Evolutionary conservation across 371 early-diverging fungal species (phyloP).

Genomic region (Amoeboaphelidium protococcarum): DNA sequence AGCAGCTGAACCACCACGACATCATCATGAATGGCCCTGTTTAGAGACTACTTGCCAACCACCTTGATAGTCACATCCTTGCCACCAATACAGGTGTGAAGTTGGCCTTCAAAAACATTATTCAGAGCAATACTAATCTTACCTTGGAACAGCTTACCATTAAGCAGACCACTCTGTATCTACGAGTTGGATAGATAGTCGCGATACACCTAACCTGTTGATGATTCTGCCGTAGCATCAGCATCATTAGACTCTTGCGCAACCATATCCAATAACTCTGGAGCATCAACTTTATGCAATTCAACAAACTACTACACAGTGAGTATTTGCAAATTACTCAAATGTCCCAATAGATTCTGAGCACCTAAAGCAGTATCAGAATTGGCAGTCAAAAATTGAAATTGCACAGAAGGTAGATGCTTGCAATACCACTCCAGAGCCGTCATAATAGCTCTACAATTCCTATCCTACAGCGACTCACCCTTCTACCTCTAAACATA

Average conservation of each 20-base stretch:
- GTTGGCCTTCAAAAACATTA: slow-evolving; percentile 63
- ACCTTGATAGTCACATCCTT: slow-evolving; percentile 40
- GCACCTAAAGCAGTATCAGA: slow-evolving; percentile 27
- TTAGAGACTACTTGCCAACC: slow-evolving; percentile 51
- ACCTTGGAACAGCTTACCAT: slow-evolving; percentile 48
- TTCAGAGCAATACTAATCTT: slow-evolving; percentile 47
- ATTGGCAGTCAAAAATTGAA: slow-evolving; percentile 6
- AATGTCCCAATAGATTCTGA: slow-evolving; percentile 71
- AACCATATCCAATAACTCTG: slow-evolving; percentile 70
- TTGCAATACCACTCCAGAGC: slow-evolving; percentile 52
- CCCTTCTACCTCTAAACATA: slow-evolving; percentile 42
- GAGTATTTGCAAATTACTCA: slow-evolving; percentile 15
- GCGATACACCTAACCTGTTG: not conserved
- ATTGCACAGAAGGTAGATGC: slow-evolving; percentile 43
- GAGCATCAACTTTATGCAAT: slow-evolving; percentile 16
- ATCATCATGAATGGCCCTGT: slow-evolving; percentile 78
- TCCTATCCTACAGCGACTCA: slow-evolving; percentile 75
- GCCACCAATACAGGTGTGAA: slow-evolving; percentile 43
- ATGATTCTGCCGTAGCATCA: not conserved
- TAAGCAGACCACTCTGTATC: slow-evolving; percentile 56
- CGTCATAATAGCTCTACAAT: slow-evolving; percentile 70
- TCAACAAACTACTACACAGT: slow-evolving; percentile 22
- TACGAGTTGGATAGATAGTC: slow-evolving; percentile 37
- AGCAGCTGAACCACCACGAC: slow-evolving; percentile 54
- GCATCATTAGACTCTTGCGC: slow-evolving; percentile 22